A percentile compares a stretch with the other conserved stretches of the same genome.
These are phyloP conservation scores for Galium porrigens DNA, from an alignment of 305 asterid genomes.

Conservation along the genomic window DNA sequence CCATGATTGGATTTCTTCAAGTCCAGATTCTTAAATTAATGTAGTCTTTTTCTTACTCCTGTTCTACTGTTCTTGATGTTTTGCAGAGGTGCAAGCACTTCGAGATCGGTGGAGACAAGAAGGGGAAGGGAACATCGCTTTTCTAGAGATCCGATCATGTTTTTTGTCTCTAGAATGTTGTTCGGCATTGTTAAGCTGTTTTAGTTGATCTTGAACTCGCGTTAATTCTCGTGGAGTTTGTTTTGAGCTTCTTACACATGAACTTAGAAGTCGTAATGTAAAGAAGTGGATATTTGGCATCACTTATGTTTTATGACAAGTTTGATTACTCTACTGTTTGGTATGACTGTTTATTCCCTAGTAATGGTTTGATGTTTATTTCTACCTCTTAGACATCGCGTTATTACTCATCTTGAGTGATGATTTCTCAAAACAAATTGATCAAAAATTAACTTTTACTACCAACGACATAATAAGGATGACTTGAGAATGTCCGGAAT, in stretches of 20 bases:
- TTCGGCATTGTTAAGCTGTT: background rate
- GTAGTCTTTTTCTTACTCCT: too few species aligned
- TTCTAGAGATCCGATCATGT: constrained; percentile 3
- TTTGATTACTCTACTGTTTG: too few species aligned
- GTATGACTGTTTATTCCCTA: too few species aligned
- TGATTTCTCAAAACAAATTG: too few species aligned
- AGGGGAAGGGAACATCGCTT: constrained; percentile 24
- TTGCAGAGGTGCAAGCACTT: constrained; percentile 24
- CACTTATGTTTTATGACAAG: background rate
- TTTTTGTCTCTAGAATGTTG: background rate
- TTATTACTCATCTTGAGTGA: too few species aligned
- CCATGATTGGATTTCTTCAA: background rate
- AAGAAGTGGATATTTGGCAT: background rate
- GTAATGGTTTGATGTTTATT: too few species aligned
- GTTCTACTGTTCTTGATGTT: background rate
- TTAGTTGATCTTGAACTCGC: background rate
- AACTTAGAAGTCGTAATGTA: background rate
- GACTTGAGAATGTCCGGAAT: too few species aligned
- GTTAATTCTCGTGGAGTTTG: background rate
- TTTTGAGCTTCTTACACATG: background rate
- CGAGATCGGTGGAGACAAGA: constrained; percentile 26
- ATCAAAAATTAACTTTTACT: too few species aligned
- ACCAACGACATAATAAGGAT: too few species aligned
- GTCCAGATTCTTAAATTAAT: background rate
- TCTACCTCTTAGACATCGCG: too few species aligned